Conservation (phyloP, 768 basidiomycete species). For the Boletus insuetus region DNA sequence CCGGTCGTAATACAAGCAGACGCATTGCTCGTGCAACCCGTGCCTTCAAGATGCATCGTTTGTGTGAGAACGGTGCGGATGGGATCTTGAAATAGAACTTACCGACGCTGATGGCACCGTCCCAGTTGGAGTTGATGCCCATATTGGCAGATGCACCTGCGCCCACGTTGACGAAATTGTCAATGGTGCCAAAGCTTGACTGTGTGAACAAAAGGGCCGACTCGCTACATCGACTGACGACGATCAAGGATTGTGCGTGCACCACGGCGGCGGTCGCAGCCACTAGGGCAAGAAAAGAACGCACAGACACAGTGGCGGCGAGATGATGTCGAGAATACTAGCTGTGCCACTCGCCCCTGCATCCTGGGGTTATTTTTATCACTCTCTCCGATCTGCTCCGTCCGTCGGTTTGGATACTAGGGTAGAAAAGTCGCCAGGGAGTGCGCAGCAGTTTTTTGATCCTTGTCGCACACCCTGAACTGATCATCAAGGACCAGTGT, state of each 20-base stretch:
- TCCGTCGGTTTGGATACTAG: no score
- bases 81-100: neutral
- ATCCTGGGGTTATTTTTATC: no score
- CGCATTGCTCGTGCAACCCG: slow-evolving; percentile 20
- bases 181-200: slow-evolving; percentile 27
- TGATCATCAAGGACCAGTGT: no score
- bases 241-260: slow-evolving; percentile 30
- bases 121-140: slow-evolving; percentile 32
- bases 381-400: no score
- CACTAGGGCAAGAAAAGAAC: no score
- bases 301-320: no score
- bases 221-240: slow-evolving; percentile 25
- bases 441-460: no score
- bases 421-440: no score
- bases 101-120: slow-evolving; percentile 32
- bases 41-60: slow-evolving; percentile 13
- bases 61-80: no score
- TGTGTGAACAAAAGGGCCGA: slow-evolving; percentile 30
- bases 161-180: slow-evolving; percentile 25
- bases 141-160: slow-evolving; percentile 25
- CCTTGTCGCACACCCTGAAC: no score
- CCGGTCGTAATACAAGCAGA: slow-evolving; percentile 31
- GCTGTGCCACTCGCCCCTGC: no score
- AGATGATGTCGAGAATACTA: no score
- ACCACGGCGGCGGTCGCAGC: slow-evolving; percentile 1